These are phyloP conservation scores for Vicia sativa DNA, from an alignment of 306 rosid species.

Conservation along the genomic window DNA sequence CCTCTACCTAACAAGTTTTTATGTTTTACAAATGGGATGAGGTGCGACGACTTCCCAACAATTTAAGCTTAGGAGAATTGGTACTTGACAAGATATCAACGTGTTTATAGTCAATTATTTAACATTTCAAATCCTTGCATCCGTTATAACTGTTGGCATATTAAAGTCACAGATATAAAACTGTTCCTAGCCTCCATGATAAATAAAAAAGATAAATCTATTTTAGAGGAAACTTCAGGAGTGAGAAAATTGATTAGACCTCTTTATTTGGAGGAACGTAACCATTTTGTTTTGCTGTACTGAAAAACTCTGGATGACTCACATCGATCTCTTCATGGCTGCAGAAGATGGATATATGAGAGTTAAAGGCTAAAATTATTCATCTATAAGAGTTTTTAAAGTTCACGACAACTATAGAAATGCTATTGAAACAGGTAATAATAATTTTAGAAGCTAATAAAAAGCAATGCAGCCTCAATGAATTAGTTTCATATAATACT, in stretches of 20 bases:
- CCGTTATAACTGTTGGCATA: neutral
- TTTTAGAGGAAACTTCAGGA: conserved; percentile 32
- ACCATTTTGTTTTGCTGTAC: conserved; percentile 77
- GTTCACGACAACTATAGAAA: neutral
- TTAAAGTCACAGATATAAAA: conserved; percentile 4
- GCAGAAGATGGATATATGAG: conserved; percentile 44
- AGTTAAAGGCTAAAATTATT: conserved; percentile 26
- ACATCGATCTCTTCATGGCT: conserved; percentile 99
- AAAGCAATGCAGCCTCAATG: conserved; percentile 1
- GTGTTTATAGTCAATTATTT: neutral
- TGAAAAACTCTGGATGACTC: conserved; percentile 95
- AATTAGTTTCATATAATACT: conserved; percentile 22
- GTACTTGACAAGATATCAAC: conserved; percentile 9
- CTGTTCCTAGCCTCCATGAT: neutral
- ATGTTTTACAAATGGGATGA: too few relatives aligned
- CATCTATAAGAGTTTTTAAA: neutral
- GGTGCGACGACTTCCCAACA: neutral
- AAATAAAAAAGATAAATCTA: conserved; percentile 32
- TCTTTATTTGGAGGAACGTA: conserved; percentile 91
- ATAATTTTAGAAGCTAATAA: conserved; percentile 13
- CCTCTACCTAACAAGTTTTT: conserved; percentile 24
- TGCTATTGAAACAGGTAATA: conserved; percentile 12
- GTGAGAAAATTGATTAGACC: conserved; percentile 49
- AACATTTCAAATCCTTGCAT: conserved; percentile 12
- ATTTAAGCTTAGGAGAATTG: conserved; percentile 17